Percentiles rank a stretch among this genome's conserved stretches.
Evolutionary conservation across 345 rosid species (phyloP).

Genomic region (Populus deltoides): DNA sequence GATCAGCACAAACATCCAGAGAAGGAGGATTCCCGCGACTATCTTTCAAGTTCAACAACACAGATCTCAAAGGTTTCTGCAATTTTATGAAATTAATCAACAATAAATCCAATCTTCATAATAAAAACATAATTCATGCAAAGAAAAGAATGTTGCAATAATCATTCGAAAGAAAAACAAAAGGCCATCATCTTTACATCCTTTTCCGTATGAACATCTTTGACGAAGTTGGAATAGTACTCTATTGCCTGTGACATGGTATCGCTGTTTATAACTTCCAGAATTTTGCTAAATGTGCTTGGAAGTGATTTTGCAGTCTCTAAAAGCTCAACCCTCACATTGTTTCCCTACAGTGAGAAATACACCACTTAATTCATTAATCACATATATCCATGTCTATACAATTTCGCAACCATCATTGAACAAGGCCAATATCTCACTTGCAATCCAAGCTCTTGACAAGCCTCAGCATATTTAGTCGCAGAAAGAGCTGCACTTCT

Average conservation of each 20-base stretch:
- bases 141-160: neutral
- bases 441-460: conserved; percentile 97
- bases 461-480: conserved; percentile 79
- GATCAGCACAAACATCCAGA: conserved; percentile 53
- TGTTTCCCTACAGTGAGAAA: conserved; percentile 58
- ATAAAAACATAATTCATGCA: neutral
- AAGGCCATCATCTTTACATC: conserved; percentile 52
- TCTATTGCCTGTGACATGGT: conserved; percentile 66
- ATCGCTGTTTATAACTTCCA: conserved; percentile 73
- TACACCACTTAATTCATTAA: neutral
- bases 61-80: conserved; percentile 56
- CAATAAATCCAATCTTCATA: neutral
- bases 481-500: conserved; percentile 80
- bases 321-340: conserved; percentile 84
- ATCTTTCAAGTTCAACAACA: conserved; percentile 60
- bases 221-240: conserved; percentile 76
- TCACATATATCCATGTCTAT: conserved; percentile 12
- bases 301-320: conserved; percentile 93
- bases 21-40: conserved; percentile 76
- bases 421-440: conserved; percentile 28
- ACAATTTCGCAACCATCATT: conserved; percentile 13
- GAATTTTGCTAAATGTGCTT: conserved; percentile 59
- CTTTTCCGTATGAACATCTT: conserved; percentile 78
- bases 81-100: conserved; percentile 23
- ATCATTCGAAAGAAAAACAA: neutral